Percentiles rank a stretch among this genome's conserved stretches.
phyloP scores from a whole-genome alignment of 2,329 filamentous ascomycete species.

The Fusarium papillatum region DNA sequence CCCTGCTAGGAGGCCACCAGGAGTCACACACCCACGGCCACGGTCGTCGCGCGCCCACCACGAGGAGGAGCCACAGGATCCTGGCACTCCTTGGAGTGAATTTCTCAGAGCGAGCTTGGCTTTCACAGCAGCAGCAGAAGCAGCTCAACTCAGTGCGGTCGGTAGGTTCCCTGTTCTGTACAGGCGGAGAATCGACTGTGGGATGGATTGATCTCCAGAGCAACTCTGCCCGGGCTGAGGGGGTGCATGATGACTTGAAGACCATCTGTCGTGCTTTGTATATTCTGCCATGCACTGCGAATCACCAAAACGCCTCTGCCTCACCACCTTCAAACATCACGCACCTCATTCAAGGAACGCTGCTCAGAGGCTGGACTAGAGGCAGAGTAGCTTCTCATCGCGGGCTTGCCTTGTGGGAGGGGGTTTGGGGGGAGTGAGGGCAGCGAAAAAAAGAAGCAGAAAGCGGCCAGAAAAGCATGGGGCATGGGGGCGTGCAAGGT shows the following conservation, averaged over 20 bases:
- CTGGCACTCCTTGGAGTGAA: slow-evolving; percentile 14
- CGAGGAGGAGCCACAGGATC: slow-evolving; percentile 19
- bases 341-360: slow-evolving; percentile 38
- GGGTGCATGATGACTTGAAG: not conserved
- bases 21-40: slow-evolving; percentile 31
- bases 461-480: slow-evolving; percentile 1
- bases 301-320: slow-evolving; percentile 17
- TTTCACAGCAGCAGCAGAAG: not conserved
- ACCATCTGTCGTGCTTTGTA: not conserved
- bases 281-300: not conserved
- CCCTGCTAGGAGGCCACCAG: slow-evolving; percentile 39
- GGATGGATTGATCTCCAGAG: not conserved
- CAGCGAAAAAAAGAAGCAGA: slow-evolving; percentile 21
- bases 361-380: slow-evolving; percentile 36
- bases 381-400: slow-evolving; percentile 26
- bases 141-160: not conserved
- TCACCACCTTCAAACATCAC: slow-evolving; percentile 26
- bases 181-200: not conserved
- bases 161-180: not conserved
- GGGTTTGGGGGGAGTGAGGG: slow-evolving; percentile 38
- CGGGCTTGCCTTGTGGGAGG: slow-evolving; percentile 22
- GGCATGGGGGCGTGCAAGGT: slow-evolving; percentile 42
- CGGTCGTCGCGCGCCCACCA: slow-evolving; percentile 25
- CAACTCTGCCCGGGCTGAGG: not conserved
- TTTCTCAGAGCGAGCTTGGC: slow-evolving; percentile 15